Percentiles rank a stretch among this genome's conserved stretches.
Conservation (phyloP, 805 yeast species). For the Lipomyces yamadae region DNA sequence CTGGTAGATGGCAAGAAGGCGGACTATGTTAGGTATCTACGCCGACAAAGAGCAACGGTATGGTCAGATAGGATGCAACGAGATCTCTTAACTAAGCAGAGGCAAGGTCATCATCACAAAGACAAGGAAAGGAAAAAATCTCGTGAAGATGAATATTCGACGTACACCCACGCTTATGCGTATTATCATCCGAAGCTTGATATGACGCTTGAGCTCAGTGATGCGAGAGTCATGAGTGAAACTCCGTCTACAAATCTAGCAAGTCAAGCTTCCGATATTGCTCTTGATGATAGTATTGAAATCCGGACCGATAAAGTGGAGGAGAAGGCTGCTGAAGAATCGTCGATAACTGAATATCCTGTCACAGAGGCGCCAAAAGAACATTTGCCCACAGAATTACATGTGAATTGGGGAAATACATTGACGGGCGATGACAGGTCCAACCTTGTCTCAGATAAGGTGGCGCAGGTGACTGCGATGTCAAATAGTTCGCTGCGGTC, state of each 20-base stretch:
- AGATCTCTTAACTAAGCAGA: slow-evolving; percentile 14
- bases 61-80: slow-evolving; percentile 29
- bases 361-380: neutral
- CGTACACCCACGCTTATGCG: slow-evolving; percentile 30
- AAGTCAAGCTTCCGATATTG: neutral
- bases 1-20: slow-evolving; percentile 14
- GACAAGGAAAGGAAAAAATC: slow-evolving; percentile 13
- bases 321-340: neutral
- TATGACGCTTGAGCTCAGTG: slow-evolving; percentile 35
- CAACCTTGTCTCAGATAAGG: neutral
- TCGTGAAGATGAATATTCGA: slow-evolving; percentile 17
- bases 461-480: neutral
- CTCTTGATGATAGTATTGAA: neutral
- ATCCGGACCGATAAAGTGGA: neutral
- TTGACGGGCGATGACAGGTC: neutral
- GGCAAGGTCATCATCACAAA: slow-evolving; percentile 1
- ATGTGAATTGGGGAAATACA: neutral
- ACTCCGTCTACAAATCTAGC: neutral
- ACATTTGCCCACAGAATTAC: neutral
- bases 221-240: slow-evolving; percentile 25
- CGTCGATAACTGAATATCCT: neutral
- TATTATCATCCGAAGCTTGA: slow-evolving; percentile 37
- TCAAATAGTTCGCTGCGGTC: neutral
- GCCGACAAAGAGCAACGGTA: slow-evolving; percentile 35
- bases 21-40: slow-evolving; percentile 26